Evolutionary conservation across 805 yeast genomes (phyloP).

Genomic region (Yarrowia deformans): DNA sequence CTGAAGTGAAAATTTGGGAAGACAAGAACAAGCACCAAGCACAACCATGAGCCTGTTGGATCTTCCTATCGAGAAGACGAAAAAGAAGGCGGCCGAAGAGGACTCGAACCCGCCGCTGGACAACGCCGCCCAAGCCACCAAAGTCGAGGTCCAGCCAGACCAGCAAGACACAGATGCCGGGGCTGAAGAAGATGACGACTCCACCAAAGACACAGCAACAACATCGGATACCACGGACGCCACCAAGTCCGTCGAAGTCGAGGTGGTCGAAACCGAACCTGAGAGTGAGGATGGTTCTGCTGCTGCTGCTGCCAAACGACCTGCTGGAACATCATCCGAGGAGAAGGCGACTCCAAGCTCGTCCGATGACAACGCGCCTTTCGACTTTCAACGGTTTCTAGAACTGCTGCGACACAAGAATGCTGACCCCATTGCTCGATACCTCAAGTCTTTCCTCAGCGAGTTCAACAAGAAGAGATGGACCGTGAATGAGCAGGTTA

Average conservation of each 20-base stretch:
- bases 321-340: neutral
- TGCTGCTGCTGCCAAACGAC: neutral
- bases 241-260: neutral
- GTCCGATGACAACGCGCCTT: slow-evolving; percentile 30
- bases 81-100: slow-evolving; percentile 12
- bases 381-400: slow-evolving; percentile 82
- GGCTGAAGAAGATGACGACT: neutral
- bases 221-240: neutral
- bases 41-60: slow-evolving; percentile 37
- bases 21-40: slow-evolving; percentile 2
- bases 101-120: slow-evolving; percentile 5
- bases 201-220: neutral
- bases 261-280: slow-evolving; percentile 1
- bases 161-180: neutral
- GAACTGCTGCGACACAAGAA: slow-evolving; percentile 70
- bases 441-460: slow-evolving; percentile 79
- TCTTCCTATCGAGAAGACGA: slow-evolving; percentile 38
- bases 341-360: slow-evolving; percentile 15
- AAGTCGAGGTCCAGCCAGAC: neutral
- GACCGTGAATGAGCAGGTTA: slow-evolving; percentile 78
- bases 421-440: slow-evolving; percentile 90
- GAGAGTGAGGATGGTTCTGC: neutral
- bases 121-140: neutral
- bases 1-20: slow-evolving; percentile 11
- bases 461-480: slow-evolving; percentile 76